A percentile compares a stretch with the other conserved stretches of the same genome.
Evolutionary conservation across 164 flowering plant genomes (phyloP).

Genomic region (Aristolochia fimbriata): DNA sequence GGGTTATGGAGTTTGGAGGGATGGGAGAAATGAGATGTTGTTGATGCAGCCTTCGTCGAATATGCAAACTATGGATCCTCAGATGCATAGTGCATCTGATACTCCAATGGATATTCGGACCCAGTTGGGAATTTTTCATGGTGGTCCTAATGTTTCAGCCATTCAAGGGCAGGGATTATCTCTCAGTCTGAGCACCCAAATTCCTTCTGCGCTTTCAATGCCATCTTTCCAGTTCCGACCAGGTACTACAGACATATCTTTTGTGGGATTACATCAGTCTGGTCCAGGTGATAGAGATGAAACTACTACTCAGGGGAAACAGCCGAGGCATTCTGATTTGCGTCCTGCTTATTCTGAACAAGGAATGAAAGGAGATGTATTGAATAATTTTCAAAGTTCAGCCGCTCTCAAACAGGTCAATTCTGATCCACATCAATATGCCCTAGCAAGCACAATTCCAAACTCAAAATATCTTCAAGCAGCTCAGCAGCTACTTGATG

Average conservation of each 20-base stretch:
- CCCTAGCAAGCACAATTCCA: slow-evolving; percentile 21
- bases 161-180: slow-evolving; percentile 47
- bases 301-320: slow-evolving; percentile 9
- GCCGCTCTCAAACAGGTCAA: slow-evolving; percentile 18
- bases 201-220: slow-evolving; percentile 31
- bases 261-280: slow-evolving; percentile 28
- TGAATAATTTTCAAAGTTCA: slow-evolving; percentile 17
- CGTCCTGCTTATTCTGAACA: slow-evolving; percentile 11
- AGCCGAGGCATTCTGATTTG: slow-evolving; percentile 5
- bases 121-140: slow-evolving; percentile 24
- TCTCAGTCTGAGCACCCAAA: slow-evolving; percentile 57
- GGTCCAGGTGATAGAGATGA: slow-evolving; percentile 32
- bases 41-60: slow-evolving; percentile 30
- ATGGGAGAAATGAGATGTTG: slow-evolving; percentile 49
- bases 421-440: slow-evolving; percentile 21
- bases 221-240: slow-evolving; percentile 35
- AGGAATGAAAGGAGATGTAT: slow-evolving; percentile 21
- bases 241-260: slow-evolving; percentile 25
- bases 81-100: slow-evolving; percentile 21
- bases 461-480: slow-evolving; percentile 66
- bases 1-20: slow-evolving; percentile 45
- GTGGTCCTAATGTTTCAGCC: slow-evolving; percentile 16
- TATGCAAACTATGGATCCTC: slow-evolving; percentile 20
- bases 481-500: slow-evolving; percentile 75
- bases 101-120: slow-evolving; percentile 23